Percentiles rank a stretch among this genome's conserved stretches.
Conservation (phyloP, 2,329 filamentous ascomycete species). For the Fusarium begoniae region DNA sequence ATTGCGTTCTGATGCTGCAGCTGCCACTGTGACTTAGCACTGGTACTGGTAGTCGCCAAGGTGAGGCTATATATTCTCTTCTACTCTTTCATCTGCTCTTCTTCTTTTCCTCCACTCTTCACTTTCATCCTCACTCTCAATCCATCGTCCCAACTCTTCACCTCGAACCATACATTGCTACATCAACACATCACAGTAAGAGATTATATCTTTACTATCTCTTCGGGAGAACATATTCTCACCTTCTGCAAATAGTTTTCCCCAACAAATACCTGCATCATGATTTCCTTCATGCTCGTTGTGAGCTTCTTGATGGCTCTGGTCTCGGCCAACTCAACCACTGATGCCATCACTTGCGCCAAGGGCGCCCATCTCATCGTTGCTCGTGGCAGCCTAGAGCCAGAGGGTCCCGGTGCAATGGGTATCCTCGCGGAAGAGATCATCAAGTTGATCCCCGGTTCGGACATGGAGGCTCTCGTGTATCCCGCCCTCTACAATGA, state of each 20-base stretch:
- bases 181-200: neutral
- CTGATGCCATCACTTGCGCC: neutral
- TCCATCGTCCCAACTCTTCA: neutral
- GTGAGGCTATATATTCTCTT: conserved; percentile 3
- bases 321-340: neutral
- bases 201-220: neutral
- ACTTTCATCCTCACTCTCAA: neutral
- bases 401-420: conserved; percentile 30
- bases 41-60: neutral
- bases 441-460: conserved; percentile 8
- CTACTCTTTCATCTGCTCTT: neutral
- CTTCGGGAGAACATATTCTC: neutral
- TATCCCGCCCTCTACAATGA: conserved; percentile 33
- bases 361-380: conserved; percentile 34
- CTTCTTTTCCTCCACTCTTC: neutral
- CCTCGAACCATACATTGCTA: neutral
- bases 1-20: neutral
- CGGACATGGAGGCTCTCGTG: conserved; percentile 29
- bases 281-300: conserved; percentile 11
- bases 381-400: conserved; percentile 30
- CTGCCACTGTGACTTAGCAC: neutral
- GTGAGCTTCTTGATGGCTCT: conserved; percentile 4
- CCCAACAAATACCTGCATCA: neutral
- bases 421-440: conserved; percentile 17
- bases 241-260: neutral